phyloP scores from a whole-genome alignment of 108 stramenopile species.

The Cyclostephanos invisitatus region DNA sequence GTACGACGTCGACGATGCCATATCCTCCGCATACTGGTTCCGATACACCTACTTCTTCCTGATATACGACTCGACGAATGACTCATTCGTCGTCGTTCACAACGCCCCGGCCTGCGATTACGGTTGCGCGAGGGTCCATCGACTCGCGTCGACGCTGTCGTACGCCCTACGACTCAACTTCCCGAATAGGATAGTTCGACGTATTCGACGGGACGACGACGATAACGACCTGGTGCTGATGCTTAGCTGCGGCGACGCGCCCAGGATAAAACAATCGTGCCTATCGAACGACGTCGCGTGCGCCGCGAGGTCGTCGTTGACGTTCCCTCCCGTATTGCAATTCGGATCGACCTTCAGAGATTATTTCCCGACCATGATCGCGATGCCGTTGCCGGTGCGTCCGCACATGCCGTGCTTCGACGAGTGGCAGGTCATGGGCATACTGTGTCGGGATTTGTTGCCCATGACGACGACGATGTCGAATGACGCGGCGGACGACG shows the following conservation, averaged over 20 bases:
- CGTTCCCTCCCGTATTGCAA: slow-evolving; percentile 45
- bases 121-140: slow-evolving; percentile 40
- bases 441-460: slow-evolving; percentile 17
- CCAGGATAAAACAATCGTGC: slow-evolving; percentile 23
- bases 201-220: background rate
- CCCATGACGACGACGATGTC: slow-evolving; percentile 1
- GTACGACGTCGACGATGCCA: slow-evolving; percentile 35
- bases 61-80: slow-evolving; percentile 31
- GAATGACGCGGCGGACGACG: too few species aligned
- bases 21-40: slow-evolving; percentile 14
- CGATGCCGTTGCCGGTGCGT: slow-evolving; percentile 46
- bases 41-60: slow-evolving; percentile 45
- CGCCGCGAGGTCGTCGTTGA: background rate
- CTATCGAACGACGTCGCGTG: slow-evolving; percentile 7
- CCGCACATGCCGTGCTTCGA: slow-evolving; percentile 31
- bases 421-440: slow-evolving; percentile 28
- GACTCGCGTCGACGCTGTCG: slow-evolving; percentile 28
- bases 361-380: slow-evolving; percentile 32
- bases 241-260: slow-evolving; percentile 37
- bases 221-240: slow-evolving; percentile 26
- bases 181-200: slow-evolving; percentile 33
- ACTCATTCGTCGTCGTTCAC: slow-evolving; percentile 39
- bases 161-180: slow-evolving; percentile 41
- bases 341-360: slow-evolving; percentile 36
- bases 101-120: slow-evolving; percentile 19